Conservation (phyloP, 2,329 filamentous ascomycete genomes). For the Fusarium sp. region DNA sequence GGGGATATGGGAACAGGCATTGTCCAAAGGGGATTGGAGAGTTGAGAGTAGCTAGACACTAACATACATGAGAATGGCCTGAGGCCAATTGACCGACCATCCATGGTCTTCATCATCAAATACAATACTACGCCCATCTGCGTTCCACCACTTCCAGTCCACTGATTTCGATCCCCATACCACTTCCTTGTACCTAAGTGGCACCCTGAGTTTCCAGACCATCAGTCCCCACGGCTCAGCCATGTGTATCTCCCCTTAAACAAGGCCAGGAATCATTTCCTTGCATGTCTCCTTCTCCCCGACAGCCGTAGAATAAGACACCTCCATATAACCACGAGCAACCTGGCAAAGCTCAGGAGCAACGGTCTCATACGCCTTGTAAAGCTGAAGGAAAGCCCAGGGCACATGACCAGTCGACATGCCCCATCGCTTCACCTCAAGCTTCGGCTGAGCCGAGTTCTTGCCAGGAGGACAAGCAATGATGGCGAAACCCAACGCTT, state of each 20-base stretch:
- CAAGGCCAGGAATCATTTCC: background rate
- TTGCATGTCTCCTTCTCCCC: background rate
- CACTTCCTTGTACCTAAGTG: background rate
- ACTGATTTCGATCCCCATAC: background rate
- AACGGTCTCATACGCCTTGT: background rate
- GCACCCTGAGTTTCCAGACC: background rate
- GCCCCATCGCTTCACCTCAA: conserved; percentile 18
- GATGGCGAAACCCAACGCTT: conserved; percentile 4
- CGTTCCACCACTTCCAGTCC: background rate
- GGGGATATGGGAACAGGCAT: background rate
- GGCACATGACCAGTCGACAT: background rate
- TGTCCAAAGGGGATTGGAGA: background rate
- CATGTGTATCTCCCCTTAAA: background rate
- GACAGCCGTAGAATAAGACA: conserved; percentile 1
- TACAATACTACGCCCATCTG: background rate
- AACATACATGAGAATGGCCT: background rate
- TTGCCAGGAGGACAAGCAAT: background rate
- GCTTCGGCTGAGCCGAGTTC: background rate
- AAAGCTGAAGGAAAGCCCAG: conserved; percentile 2
- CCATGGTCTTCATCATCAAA: background rate
- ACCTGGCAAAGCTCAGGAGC: background rate
- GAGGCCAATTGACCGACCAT: too few species aligned
- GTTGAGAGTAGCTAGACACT: background rate
- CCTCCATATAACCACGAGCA: background rate
- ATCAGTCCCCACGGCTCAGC: too few species aligned